phyloP scores from a whole-genome alignment of 805 yeast species.

The Teunomyces cretensis region DNA sequence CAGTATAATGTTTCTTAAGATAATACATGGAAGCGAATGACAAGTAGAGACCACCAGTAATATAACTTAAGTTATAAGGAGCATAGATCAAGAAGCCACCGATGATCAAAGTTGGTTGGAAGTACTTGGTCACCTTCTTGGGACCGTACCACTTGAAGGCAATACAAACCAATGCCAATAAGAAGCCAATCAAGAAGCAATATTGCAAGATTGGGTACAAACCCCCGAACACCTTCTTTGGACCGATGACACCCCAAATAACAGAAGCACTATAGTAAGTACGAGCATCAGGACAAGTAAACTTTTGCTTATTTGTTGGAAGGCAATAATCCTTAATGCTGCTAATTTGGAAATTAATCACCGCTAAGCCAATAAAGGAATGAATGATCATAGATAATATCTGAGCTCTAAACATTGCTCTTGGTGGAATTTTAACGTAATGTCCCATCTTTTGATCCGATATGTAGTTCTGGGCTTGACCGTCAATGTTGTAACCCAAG shows the following conservation, averaged over 20 bases:
- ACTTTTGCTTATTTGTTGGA: conserved; percentile 20
- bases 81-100: conserved; percentile 33
- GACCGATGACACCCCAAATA: conserved; percentile 59
- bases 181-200: conserved; percentile 35
- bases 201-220: conserved; percentile 33
- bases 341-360: conserved; percentile 18
- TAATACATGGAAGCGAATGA: conserved; percentile 27
- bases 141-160: conserved; percentile 15
- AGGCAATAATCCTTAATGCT: conserved; percentile 19
- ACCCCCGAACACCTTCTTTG: conserved; percentile 31
- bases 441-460: conserved; percentile 64
- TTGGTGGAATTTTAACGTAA: conserved; percentile 63
- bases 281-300: conserved; percentile 29
- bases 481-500: conserved; percentile 55
- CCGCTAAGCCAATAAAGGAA: conserved; percentile 22
- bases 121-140: conserved; percentile 21
- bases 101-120: conserved; percentile 35
- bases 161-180: conserved; percentile 21
- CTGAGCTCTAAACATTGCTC: conserved; percentile 49
- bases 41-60: conserved; percentile 28
- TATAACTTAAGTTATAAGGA: conserved; percentile 33
- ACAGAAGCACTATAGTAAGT: conserved; percentile 54
- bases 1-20: conserved; percentile 24
- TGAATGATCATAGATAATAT: conserved; percentile 20
- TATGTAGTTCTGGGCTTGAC: conserved; percentile 55